Percentiles rank a stretch among this genome's conserved stretches.
phyloP scores from a whole-genome alignment of 768 basidiomycete genomes.

The Vararia minispora region DNA sequence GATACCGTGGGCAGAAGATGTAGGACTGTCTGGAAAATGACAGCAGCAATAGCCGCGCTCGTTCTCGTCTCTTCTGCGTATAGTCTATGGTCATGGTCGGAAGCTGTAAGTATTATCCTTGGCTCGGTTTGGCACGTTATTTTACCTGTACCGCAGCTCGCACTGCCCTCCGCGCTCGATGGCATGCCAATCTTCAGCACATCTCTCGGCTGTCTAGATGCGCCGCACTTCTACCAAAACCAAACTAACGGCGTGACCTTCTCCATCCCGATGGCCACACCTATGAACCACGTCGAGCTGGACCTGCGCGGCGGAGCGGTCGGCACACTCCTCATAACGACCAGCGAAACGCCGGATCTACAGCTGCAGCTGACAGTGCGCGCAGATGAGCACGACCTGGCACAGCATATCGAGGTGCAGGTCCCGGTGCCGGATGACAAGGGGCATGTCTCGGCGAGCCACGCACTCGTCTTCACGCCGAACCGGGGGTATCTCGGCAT shows the following conservation, averaged over 20 bases:
- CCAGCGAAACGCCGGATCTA: conserved; percentile 34
- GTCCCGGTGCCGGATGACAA: conserved; percentile 25
- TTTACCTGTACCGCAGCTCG: too few species aligned
- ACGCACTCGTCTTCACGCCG: conserved; percentile 29
- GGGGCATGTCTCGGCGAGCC: conserved; percentile 21
- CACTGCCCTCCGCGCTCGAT: conserved; percentile 42
- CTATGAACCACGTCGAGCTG: conserved; percentile 30
- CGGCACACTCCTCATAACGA: conserved; percentile 39
- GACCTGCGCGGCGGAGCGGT: conserved; percentile 36
- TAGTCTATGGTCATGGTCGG: too few species aligned
- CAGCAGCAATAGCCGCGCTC: too few species aligned
- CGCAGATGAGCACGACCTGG: conserved; percentile 28
- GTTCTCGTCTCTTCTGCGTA: too few species aligned
- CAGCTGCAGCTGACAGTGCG: conserved; percentile 39
- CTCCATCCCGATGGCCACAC: conserved; percentile 26
- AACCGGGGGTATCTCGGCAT: conserved; percentile 17
- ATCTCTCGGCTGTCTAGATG: conserved; percentile 37
- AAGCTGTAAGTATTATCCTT: too few species aligned
- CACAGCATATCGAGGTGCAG: conserved; percentile 27
- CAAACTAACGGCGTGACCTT: conserved; percentile 24
- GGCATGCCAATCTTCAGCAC: conserved; percentile 43
- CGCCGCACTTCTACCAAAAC: conserved; percentile 34
- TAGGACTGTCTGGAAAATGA: too few species aligned
- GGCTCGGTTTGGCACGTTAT: too few species aligned
- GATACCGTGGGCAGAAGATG: too few species aligned